Evolutionary conservation across 2,329 filamentous ascomycete genomes (phyloP), one percentile per base, ranked within the genome.

Genomic region (Hymenoscyphus infarciens): DNA sequence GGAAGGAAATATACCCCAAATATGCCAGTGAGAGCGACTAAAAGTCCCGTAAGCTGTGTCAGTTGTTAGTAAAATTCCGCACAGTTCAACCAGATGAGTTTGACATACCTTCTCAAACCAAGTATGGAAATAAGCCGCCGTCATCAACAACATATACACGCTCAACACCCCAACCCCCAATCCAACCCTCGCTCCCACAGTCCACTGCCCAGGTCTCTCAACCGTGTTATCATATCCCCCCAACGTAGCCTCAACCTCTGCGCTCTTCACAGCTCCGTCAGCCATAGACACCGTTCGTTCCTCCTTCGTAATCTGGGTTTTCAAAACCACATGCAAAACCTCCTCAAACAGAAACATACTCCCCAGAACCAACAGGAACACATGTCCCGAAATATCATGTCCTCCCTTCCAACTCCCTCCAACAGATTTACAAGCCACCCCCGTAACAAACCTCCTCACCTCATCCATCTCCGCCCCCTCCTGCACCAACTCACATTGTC

Each of bases 141-240:
- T 99, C 95, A 99, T 99, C 65, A 98, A 81, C 74, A 99, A 77
- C 95, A 99, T 99, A 91, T 95, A 98, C 80, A 88, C 84, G 73
- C 88, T 91, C 73, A 97, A 71, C 0, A 77, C 87, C 19, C 89
- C 83, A 29, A 97, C 85, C 0, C 73, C 82, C 27, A 82, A 77
- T 66, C 87, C 83, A 67, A 89, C 78, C 81, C 85, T 79, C 69
- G 77, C 77, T 8, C 82, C 77, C 58, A 83, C 68, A 2, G 81
- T 78, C 62, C 84, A 74, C 42, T 67, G 61, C 25, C 65, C 64
- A 39, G 55, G 49, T 63, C 63, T 29, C 59, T 66, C n/a, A 62
- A 42, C 39, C 38, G 61, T 57, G 45, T 64, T 56, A 60, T 66
- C 62, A 53, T 58, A n/a, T 11, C 7, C 45, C 10, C 53, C 56